Base-by-base conservation (phyloP, 2,329 filamentous ascomycete species). In the Apiospora saccharicola region DNA sequence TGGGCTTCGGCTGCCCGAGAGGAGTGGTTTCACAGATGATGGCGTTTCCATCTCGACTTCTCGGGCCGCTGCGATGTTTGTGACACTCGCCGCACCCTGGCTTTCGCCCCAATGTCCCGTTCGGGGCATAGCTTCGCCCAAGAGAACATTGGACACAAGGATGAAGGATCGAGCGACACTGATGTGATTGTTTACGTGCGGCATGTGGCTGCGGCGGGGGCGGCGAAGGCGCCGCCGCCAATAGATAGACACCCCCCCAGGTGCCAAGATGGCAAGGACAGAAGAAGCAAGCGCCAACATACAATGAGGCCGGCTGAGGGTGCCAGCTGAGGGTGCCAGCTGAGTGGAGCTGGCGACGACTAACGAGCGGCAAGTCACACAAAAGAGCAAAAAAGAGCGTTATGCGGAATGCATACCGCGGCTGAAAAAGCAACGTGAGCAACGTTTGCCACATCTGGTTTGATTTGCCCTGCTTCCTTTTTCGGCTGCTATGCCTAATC, bases 1-100 rank as follows among this genome's bases (percentile, higher is more conserved):
- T 24, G n/a, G 49, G 49, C n/a, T 7, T 51, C 49, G 49, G n/a
- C 49, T 51, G 12, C n/a, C 49, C n/a, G n/a, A 51, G n/a, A 51
- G 12, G 13, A n/a, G 16, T 26, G n/a, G n/a, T 24, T 51, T n/a
- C 46, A 8, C 12, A 26, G 49, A 51, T 2, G 3, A 64, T 41
- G 41, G 8, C 34, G 34, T n/a, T 41, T 12, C 7, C 7, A 3
- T 34, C 14, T 12, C 22, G 14, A 41, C 6, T 10, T 64, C 19
- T 64, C 57, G 57, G 57, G 34, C 57, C 57, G 57, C 57, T 41
- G 22, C 34, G 34, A 34, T 64, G 30, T 64, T 41, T 64, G 34
- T n/a, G 22, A n/a, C 57, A 61, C 30, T 13, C 30, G 22, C 16
- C 30, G 34, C 34, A 24, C 22, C 30, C 57, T 64, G 19, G 1